Base-by-base conservation (phyloP, 768 basidiomycete genomes). In the Symmetrospora coprosmae region DNA sequence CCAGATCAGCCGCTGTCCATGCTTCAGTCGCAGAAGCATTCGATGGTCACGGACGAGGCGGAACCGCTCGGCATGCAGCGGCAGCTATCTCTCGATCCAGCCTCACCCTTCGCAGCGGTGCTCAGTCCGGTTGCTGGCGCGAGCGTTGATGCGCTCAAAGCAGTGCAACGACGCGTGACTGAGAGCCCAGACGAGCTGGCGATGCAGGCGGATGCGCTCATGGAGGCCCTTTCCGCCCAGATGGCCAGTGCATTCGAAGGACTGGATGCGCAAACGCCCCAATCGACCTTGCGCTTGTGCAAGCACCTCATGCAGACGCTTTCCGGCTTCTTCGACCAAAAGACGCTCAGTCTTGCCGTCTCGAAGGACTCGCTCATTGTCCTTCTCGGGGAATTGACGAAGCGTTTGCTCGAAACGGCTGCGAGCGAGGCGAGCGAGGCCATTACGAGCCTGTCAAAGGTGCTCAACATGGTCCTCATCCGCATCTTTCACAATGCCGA, bases 391-490 rank as follows among this genome's bases (percentile, higher is more conserved):
- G 90, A 96, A 73, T 74, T 99, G 66, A 92, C 92, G 0, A 73
- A 87, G 35, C 83, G 92, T 6, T 78, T 99, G 21, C 78, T 99
- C 19, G 87, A 94, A 71, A 96, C 92, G 28, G 92, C 97, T 69
- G 87, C 90, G 67, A 87, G 82, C 65, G 73, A 78, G 16, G 79
- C 85, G 46, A 81, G 81, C 71, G 85, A 88, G 69, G 81, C 66
- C 21, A 67, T 94, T 39, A 88, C 90, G 70, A 94, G 97, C 70
- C 70, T 97, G 60, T 90, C 89, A 4, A 82, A 87, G 49, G 97
- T 94, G 73, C 91, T 99, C 74, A 99, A 99, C 73, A 91, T 96
- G 87, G 90, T 97, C 60, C 85, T 97, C 63, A 76, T 99, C 60
- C 84, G 91, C 31, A 72, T 94, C 55, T 92, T 99, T 74, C 85